phyloP scores from a whole-genome alignment of 2,329 filamentous ascomycete genomes.

The Fusarium papillatum region DNA sequence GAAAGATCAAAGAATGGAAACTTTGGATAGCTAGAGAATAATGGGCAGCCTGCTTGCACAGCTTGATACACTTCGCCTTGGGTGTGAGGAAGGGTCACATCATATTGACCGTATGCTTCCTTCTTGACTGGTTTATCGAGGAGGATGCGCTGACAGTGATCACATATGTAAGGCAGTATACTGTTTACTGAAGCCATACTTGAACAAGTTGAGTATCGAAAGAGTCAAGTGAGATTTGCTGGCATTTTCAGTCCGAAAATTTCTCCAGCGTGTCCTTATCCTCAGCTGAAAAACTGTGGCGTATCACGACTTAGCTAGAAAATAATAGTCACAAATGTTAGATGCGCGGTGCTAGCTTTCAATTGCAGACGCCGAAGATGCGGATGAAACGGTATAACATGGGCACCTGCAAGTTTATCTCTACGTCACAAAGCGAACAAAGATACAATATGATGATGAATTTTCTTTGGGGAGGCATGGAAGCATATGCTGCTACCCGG shows the following conservation, averaged over 20 bases:
- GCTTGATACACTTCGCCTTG: not conserved
- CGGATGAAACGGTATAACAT: not conserved
- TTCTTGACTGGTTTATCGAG: conserved; percentile 1
- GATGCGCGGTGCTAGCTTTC: not conserved
- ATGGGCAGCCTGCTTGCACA: not conserved
- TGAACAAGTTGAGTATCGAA: too few relatives aligned
- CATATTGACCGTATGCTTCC: not conserved
- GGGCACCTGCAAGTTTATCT: not conserved
- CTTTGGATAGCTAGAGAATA: not conserved
- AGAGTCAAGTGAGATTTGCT: not conserved
- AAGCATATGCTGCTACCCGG: not conserved
- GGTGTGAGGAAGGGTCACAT: not conserved
- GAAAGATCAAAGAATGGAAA: not conserved
- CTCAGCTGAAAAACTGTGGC: not conserved
- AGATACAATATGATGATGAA: rapidly evolving
- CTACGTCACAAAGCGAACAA: not conserved
- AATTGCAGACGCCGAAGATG: not conserved
- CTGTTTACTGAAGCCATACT: too few relatives aligned
- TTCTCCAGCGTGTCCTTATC: not conserved
- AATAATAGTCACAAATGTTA: not conserved
- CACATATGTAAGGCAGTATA: conserved; percentile 1
- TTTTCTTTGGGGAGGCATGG: not conserved
- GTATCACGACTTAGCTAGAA: not conserved
- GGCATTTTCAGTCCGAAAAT: not conserved
- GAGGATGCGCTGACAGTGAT: not conserved